These are phyloP conservation scores for Cryptococcus sp. DNA, from an alignment of 1,284 basidiomycete species.

Conservation along the genomic window DNA sequence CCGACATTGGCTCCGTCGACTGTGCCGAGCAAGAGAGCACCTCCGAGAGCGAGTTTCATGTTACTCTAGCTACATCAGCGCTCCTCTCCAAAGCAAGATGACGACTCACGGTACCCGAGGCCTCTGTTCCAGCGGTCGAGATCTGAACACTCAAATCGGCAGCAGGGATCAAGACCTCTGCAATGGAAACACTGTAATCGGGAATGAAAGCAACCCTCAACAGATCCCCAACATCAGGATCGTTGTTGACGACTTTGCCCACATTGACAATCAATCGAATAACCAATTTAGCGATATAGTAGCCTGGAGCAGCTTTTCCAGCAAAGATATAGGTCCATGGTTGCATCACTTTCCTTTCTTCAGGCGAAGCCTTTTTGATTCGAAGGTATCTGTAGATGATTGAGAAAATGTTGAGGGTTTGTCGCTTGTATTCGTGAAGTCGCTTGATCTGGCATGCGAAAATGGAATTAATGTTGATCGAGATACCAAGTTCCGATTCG, in stretches of 20 bases:
- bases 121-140: constrained; percentile 86
- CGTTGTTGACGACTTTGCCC: constrained; percentile 74
- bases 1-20: constrained; percentile 85
- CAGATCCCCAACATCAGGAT: constrained; percentile 77
- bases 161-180: constrained; percentile 85
- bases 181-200: constrained; percentile 76
- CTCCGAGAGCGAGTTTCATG: constrained; percentile 76
- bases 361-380: constrained; percentile 71
- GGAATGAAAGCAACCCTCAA: constrained; percentile 73
- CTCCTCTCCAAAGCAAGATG: neutral
- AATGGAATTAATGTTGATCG: constrained; percentile 66
- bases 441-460: constrained; percentile 92
- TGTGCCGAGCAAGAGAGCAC: constrained; percentile 66
- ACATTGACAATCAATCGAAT: constrained; percentile 88
- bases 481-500: constrained; percentile 64
- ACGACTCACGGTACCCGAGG: constrained; percentile 43
- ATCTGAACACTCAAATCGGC: constrained; percentile 90
- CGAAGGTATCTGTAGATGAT: constrained; percentile 80
- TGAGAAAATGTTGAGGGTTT: constrained; percentile 53
- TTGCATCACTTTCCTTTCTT: constrained; percentile 71
- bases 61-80: constrained; percentile 53
- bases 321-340: constrained; percentile 68
- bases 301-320: constrained; percentile 56
- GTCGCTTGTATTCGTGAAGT: constrained; percentile 63
- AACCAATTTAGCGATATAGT: constrained; percentile 57